Evolutionary conservation across 441 rosid species (phyloP), one percentile per base, ranked within the genome.

Genomic region (Cnidoscolus chayamansa): DNA sequence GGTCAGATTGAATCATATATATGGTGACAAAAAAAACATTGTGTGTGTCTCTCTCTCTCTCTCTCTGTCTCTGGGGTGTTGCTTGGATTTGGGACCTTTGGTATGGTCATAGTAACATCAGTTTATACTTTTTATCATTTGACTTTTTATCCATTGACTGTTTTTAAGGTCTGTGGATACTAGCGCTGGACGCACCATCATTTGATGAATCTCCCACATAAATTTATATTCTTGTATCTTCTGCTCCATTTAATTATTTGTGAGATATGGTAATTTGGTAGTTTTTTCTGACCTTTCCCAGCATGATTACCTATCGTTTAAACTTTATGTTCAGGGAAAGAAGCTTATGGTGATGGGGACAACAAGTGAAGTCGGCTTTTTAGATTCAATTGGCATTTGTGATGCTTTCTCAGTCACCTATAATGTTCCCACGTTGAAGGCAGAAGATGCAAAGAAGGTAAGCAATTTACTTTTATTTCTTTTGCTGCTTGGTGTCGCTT

Each of bases 311-410:
- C 17, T 25, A 47, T 15, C 63, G 69, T 72, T 15, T 73, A 43
- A 65, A 55, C 67, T 66, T 73, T 54, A 20, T 60, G 68, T 40
- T 75, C 85, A 94, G 97, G 97, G 97, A 32, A 94, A 91, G 74
- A 94, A 90, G 48, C 97, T 92, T 80, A 75, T 95, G 32, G 99
- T 95, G 72, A 79, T 95, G 11, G 98, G 99, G 68, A 95, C 99
- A 71, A 92, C 99, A n/a, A 95, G 98, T 81, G 92, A 92, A 81
- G 81, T 90, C 49, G 80, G 79, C 71, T 92, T 95, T 85, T 82
- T 95, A 76, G 98, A 91, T 65, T 88, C 97, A 15, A 72, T 92
- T 68, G 96, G 94, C 40, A 48, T 92, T 63, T 85, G 90, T 59
- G 91, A 88, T 77, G 81, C 93, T 30, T 95, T 95, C 83, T 80